Base-by-base conservation (phyloP, 106 monocot species). In the Dendrobium nobile region DNA sequence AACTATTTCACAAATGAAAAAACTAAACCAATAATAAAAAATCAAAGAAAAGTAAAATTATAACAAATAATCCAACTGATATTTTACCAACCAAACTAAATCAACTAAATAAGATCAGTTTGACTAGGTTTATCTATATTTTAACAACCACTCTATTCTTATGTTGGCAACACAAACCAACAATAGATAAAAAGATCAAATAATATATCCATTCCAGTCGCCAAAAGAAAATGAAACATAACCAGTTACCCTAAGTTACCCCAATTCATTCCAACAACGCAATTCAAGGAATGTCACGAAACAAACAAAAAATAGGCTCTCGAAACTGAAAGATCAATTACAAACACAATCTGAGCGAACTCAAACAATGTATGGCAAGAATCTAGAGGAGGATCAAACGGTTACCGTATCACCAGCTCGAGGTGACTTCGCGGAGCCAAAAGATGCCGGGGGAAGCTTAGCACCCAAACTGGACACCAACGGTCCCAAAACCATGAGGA, bases 371-470 rank as follows among this genome's bases (percentile, higher is more conserved):
- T 10, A 70, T 16, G 6, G 22, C 70, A 37, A 9, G 70, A 70
- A 70, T 2, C 33, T 20, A 44, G 17, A 74, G 19, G 6, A 74
- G 5, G 42, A 44, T 44, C 28, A 74, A 42, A 7, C 40, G 74
- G n/a, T n/a, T 84, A 93, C 86, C 81, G 72, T 17, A 80, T 80
- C 78, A 19, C 78, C 72, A 47, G 82, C n/a, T 18, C 79, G 72
- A 26, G 87, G 81, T 0, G 83, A 89, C 10, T 77, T 83, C 13
- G 76, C 78, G 24, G 54, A 9, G 44, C 68, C 51, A 77, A 87
- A 91, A 33, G 95, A 89, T 15, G 88, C 70, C 20, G 88, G 79
- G 19, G 95, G 98, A 65, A 98, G 83, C 79, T 92, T 91, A 41
- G 95, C 92, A 16, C 91, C 95, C 88, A 98, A 59, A 74, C 98